A percentile compares a stretch with the other conserved stretches of the same genome.
phyloP scores from a whole-genome alignment of 768 basidiomycete species.

The Rhodotorula paludigena region DNA sequence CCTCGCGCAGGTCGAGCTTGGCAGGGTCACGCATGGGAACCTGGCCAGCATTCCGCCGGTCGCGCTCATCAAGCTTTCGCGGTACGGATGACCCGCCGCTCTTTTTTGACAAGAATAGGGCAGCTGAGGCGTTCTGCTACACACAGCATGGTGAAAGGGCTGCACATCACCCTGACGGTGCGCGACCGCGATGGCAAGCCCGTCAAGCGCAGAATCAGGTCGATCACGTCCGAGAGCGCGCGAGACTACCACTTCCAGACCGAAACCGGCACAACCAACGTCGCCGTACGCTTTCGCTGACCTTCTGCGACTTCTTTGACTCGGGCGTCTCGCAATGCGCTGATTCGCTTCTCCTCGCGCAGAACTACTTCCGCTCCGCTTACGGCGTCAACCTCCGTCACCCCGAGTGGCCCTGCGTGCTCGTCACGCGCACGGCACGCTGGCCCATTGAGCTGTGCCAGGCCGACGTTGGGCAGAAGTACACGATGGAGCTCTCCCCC shows the following conservation, averaged over 20 bases:
- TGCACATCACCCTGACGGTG: slow-evolving; percentile 6
- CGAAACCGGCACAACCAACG: not conserved
- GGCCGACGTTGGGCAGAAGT: slow-evolving; percentile 20
- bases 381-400: not conserved
- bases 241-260: not conserved
- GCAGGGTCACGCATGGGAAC: not conserved
- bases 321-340: not conserved
- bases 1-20: not conserved
- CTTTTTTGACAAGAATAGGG: too few species aligned
- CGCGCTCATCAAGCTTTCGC: not conserved
- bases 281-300: not conserved
- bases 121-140: too few species aligned
- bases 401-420: slow-evolving; percentile 21
- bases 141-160: slow-evolving; percentile 10
- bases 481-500: not conserved
- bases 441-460: slow-evolving; percentile 22
- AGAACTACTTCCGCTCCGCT: slow-evolving; percentile 8
- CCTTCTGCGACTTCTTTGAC: too few species aligned
- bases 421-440: slow-evolving; percentile 3
- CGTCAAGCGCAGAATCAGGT: slow-evolving; percentile 15
- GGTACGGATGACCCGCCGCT: too few species aligned
- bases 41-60: not conserved
- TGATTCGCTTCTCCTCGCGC: not conserved
- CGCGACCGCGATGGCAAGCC: not conserved
- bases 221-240: not conserved